These are phyloP conservation scores for Mallotus nudiflorus DNA, from an alignment of 345 rosid genomes.

Conservation along the genomic window DNA sequence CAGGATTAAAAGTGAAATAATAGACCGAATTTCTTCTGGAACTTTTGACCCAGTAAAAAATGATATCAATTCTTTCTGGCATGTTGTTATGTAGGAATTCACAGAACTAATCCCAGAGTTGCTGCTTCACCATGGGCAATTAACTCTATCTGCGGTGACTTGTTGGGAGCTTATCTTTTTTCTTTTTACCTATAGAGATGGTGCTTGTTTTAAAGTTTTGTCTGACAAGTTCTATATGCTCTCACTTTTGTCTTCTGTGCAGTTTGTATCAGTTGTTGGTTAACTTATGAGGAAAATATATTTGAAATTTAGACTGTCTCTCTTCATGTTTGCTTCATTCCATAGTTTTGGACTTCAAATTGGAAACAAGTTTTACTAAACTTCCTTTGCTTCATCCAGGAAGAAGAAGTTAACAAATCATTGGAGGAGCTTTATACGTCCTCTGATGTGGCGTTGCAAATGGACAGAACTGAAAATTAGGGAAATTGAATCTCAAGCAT, in stretches of 20 bases:
- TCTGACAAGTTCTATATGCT: too few species aligned
- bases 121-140: background rate
- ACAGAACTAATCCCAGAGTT: background rate
- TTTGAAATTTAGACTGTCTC: background rate
- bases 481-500: constrained; percentile 64
- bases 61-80: background rate
- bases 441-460: constrained; percentile 93
- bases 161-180: background rate
- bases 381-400: constrained; percentile 18
- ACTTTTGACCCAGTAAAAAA: background rate
- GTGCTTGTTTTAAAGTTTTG: background rate
- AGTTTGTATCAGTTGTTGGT: too few species aligned
- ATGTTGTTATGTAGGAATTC: background rate
- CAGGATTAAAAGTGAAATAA: background rate
- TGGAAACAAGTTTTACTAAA: constrained; percentile 5
- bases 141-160: background rate
- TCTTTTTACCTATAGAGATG: background rate
- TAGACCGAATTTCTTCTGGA: background rate
- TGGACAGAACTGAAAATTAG: constrained; percentile 79
- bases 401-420: constrained; percentile 87
- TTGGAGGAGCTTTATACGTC: constrained; percentile 76
- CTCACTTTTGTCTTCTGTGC: too few species aligned
- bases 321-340: background rate
- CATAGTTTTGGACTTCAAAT: background rate
- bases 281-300: too few species aligned